Base-by-base conservation (phyloP, 345 rosid species). In the Garcia nutans region DNA sequence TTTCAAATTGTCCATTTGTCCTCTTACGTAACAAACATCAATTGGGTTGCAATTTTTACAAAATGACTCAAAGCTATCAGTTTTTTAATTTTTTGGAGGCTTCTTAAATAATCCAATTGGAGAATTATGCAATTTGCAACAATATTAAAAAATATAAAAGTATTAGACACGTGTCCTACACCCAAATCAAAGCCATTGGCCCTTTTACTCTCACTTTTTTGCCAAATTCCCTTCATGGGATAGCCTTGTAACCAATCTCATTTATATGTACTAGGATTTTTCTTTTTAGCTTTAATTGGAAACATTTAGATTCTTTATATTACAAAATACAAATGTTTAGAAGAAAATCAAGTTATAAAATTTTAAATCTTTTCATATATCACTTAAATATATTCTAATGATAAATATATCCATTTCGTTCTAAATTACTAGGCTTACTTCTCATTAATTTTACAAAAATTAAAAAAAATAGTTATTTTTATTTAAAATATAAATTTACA, bases 1-100 rank as follows among this genome's bases (percentile, higher is more conserved):
- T 60, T 24, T 60, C 33, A 60, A 60, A 60, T 24, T 24, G 64
- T 28, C 31, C 64, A 60, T 60, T 60, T 60, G 64, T 60, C 64
- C 64, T 60, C 33, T 60, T 1, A 60, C 3, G 12, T 24, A 23
- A 60, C 60, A 60, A 60, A 11, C 64, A 60, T 60, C 64, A 16
- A 60, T 60, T 60, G 64, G 64, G 20, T 20, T 19, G 22, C 10
- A 47, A 47, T 8, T 37, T 37, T 47, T 47, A 10, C 50, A 11
- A 47, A 47, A 47, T 8, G 50, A 55, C 2, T 17, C 59, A 19
- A 16, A 16, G 8, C 8, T 55, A 16, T 5, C 59, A 55, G 20
- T 55, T 55, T 55, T 15, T 28, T 28, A 28, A 37, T 3, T 37
- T 37, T 37, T 37, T 37, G 41, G 41, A 33, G 41, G 41, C 41